These are phyloP conservation scores for Phaseolus coccineus DNA, from an alignment of 331 rosid species.

Conservation along the genomic window DNA sequence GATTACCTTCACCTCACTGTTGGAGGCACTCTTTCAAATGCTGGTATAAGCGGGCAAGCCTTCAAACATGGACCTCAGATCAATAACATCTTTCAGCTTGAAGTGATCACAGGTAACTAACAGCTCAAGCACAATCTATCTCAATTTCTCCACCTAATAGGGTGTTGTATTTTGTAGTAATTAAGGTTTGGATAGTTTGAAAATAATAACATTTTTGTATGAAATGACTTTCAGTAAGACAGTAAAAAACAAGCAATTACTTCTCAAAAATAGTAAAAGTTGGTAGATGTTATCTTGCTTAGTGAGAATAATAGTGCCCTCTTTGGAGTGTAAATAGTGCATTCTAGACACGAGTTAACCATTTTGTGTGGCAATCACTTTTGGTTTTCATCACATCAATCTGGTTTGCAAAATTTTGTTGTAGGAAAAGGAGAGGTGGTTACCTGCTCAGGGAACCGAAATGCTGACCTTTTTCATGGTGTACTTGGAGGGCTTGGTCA, in stretches of 20 bases:
- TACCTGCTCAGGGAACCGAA: conserved; percentile 75
- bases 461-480: conserved; percentile 76
- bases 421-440: conserved; percentile 90
- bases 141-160: not conserved
- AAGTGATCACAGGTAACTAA: conserved; percentile 84
- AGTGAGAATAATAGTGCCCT: conserved; percentile 4
- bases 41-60: conserved; percentile 96
- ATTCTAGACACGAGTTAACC: not conserved
- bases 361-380: not conserved
- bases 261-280: not conserved
- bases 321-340: conserved; percentile 23
- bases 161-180: not conserved
- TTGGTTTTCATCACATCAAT: conserved; percentile 6
- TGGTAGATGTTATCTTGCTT: not conserved
- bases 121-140: conserved; percentile 7
- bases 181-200: not conserved
- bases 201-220: not conserved
- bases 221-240: not conserved
- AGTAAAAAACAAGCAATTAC: not conserved
- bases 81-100: conserved; percentile 73
- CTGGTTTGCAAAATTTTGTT: conserved; percentile 30
- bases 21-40: conserved; percentile 94
- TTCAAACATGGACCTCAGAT: conserved; percentile 94
- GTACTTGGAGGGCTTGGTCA: conserved; percentile 98
- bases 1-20: conserved; percentile 95